Percentiles rank a stretch among this genome's conserved stretches.
phyloP scores from a whole-genome alignment of 768 basidiomycete species.

The Lactifluus rugatus region DNA sequence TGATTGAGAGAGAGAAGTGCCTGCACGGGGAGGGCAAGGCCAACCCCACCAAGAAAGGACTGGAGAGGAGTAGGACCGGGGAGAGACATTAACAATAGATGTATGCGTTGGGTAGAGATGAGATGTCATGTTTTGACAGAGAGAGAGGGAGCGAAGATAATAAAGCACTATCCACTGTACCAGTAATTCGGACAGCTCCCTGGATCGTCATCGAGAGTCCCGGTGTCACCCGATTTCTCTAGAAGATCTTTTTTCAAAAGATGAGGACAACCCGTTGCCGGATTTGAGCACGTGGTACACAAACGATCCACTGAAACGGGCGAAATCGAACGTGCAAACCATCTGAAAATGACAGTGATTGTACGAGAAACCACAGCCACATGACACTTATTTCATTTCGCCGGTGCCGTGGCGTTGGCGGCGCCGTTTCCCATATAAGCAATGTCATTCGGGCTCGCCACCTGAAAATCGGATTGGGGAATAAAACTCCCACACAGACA shows the following conservation, averaged over 20 bases:
- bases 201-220: background rate
- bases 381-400: background rate
- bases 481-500: too few species aligned
- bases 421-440: background rate
- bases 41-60: constrained; percentile 47
- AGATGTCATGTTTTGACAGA: background rate
- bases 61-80: constrained; percentile 30
- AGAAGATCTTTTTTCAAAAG: background rate
- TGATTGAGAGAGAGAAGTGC: constrained; percentile 45
- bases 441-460: too few species aligned
- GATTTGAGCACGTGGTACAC: background rate
- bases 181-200: too few species aligned
- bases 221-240: background rate
- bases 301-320: background rate
- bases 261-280: background rate
- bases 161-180: background rate
- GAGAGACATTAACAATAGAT: background rate
- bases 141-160: background rate
- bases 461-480: too few species aligned
- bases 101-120: background rate
- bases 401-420: background rate
- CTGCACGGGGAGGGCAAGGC: constrained; percentile 43
- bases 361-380: background rate
- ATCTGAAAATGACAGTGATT: background rate
- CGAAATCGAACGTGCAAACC: background rate